These are phyloP conservation scores for Thinopyrum elongatum DNA, from an alignment of 176 grass and related monocot genomes.

Conservation along the genomic window DNA sequence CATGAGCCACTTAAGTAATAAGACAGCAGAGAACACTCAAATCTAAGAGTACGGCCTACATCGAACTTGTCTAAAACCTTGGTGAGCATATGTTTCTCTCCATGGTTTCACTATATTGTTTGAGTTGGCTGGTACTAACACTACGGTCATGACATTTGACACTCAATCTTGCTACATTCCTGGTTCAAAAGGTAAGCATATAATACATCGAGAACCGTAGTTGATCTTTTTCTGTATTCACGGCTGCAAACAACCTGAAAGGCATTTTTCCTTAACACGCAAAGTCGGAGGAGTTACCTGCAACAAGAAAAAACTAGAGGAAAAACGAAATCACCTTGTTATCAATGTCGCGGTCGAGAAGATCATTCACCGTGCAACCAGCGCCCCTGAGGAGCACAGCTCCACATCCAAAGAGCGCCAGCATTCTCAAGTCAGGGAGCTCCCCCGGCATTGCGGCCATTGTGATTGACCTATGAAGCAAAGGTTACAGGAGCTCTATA, in stretches of 20 bases:
- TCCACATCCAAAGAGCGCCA: too few relatives aligned
- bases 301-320: neutral
- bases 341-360: too few relatives aligned
- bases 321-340: too few relatives aligned
- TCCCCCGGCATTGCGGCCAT: too few relatives aligned
- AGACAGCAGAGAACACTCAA: neutral
- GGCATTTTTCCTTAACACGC: neutral
- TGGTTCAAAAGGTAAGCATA: neutral
- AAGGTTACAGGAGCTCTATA: too few relatives aligned
- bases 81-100: neutral
- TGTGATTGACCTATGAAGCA: too few relatives aligned
- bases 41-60: neutral
- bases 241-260: neutral
- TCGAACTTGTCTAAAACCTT: neutral
- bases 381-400: too few relatives aligned
- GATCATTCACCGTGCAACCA: too few relatives aligned
- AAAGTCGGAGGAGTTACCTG: neutral
- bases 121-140: neutral
- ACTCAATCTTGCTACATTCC: neutral
- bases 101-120: neutral
- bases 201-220: neutral
- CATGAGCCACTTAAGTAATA: neutral
- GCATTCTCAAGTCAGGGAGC: too few relatives aligned
- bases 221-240: neutral
- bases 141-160: neutral